Conservation (phyloP, 305 asterid genomes). For the Solanum hybrid region DNA sequence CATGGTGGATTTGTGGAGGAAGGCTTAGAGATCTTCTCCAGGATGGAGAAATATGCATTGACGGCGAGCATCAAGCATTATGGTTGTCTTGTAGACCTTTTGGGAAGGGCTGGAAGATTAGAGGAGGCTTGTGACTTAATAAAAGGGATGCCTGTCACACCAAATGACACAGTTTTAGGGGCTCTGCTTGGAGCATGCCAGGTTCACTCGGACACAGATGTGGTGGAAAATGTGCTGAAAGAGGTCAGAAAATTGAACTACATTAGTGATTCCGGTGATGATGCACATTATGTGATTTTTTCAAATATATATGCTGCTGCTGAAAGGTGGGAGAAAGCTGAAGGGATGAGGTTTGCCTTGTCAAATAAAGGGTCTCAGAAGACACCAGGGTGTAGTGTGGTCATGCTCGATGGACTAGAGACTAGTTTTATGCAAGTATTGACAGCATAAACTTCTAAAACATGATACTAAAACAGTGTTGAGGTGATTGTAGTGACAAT, state of each 20-base stretch:
- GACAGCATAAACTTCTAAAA: background rate
- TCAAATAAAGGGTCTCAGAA: constrained; percentile 38
- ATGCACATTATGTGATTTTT: constrained; percentile 37
- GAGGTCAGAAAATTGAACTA: constrained; percentile 24
- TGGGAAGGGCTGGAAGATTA: constrained; percentile 73
- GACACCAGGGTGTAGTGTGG: constrained; percentile 47
- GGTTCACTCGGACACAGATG: constrained; percentile 34
- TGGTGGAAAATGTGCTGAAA: constrained; percentile 38
- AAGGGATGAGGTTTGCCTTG: constrained; percentile 36
- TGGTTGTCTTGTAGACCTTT: constrained; percentile 65
- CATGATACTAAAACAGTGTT: background rate
- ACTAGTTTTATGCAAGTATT: background rate
- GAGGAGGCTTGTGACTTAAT: constrained; percentile 50
- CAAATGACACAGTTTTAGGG: constrained; percentile 58
- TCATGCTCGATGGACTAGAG: constrained; percentile 16
- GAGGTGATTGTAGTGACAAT: background rate
- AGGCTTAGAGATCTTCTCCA: constrained; percentile 50
- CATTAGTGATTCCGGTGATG: constrained; percentile 7
- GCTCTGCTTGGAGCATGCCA: constrained; percentile 70
- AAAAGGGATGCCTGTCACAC: constrained; percentile 48
- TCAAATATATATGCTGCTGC: constrained; percentile 68
- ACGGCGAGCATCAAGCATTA: constrained; percentile 57
- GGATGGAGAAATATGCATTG: constrained; percentile 50
- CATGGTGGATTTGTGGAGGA: constrained; percentile 71
- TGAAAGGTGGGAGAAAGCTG: constrained; percentile 79